Base-by-base conservation (phyloP, 495 filamentous ascomycete species). In the Tuber borchii region DNA sequence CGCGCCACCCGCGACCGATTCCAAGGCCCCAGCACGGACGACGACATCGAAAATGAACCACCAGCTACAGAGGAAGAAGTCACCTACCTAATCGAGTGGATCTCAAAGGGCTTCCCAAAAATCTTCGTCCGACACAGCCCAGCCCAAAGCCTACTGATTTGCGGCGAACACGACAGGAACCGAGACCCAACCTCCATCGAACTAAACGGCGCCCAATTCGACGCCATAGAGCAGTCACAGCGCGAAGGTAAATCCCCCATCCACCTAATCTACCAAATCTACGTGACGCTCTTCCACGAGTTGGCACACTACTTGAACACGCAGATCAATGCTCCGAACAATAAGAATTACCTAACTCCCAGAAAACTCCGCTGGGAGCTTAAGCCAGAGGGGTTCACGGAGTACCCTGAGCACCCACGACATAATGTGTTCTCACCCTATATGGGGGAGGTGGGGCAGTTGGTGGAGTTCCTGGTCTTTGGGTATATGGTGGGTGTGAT, bases 391-490 rank as follows among this genome's bases (percentile, higher is more conserved):
- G 56, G 75, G 1, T 37, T 16, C 16, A 2, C 19, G 7, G 70
- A 76, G 6, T 46, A 73, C 19, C 56, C 22, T 0, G 31, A 61
- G 14, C 61, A 70, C 42, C 78, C 77, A 20, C 56, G 40, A 1
- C 31, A 46, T n/a, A 4, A 26, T 20, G 14, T 46, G 31, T 17
- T n/a, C 22, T 2, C n/a, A 69, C 37, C 39, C 22, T 1, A 31
- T 39, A 5, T 10, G 31, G 78, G 78, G 19, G 78, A 79, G 42
- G 75, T 79, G 43, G 78, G 76, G 1, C 71, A 79, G 17, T 8
- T 79, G 17, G 73, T 79, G 19, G 78, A 79, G 39, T 79, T 77
- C 73, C 72, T 79, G 9, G 40, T 79, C 39, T 79, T 79, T n/a
- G 78, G 78, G 1, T 43, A 75, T 48, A 26, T 79, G 26, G 17